Conservation (phyloP, 106 monocot genomes). For the Dactylorhiza incarnata region DNA sequence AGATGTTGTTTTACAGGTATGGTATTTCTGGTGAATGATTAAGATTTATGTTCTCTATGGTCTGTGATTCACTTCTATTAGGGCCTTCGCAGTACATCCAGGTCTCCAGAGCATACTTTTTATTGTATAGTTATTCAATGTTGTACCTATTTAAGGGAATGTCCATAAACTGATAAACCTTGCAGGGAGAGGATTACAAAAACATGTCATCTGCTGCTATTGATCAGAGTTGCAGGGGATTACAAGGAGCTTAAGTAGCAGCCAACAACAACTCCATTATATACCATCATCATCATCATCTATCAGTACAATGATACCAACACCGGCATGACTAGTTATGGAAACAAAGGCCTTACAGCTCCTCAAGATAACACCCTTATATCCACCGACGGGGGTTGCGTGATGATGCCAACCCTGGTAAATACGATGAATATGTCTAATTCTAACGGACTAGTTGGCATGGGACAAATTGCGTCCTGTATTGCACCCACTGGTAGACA, state of each 20-base stretch:
- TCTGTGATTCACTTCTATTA: not conserved
- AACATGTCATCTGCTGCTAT: slow-evolving; percentile 44
- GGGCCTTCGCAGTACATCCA: not conserved
- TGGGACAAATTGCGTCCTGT: slow-evolving; percentile 27
- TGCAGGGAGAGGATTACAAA: slow-evolving; percentile 47
- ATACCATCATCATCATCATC: slow-evolving; percentile 34
- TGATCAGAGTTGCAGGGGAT: slow-evolving; percentile 39
- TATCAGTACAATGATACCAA: slow-evolving; percentile 71
- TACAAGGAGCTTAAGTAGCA: slow-evolving; percentile 25
- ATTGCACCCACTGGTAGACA: slow-evolving; percentile 30
- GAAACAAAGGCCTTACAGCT: slow-evolving; percentile 21
- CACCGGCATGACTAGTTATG: slow-evolving; percentile 60
- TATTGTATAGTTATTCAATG: not conserved
- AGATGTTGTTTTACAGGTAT: slow-evolving; percentile 47
- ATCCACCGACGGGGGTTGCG: slow-evolving; percentile 19
- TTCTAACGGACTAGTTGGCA: slow-evolving; percentile 25
- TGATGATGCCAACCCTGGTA: slow-evolving; percentile 15
- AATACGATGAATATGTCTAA: slow-evolving; percentile 25
- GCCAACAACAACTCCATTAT: slow-evolving; percentile 19
- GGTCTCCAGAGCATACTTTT: not conserved
- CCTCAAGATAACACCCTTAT: slow-evolving; percentile 22
- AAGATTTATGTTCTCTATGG: not conserved
- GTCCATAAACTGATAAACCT: not conserved
- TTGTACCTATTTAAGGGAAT: not conserved
- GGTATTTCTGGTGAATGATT: not conserved